phyloP scores from a whole-genome alignment of 2,329 filamentous ascomycete genomes.

The Apiospora hydei region DNA sequence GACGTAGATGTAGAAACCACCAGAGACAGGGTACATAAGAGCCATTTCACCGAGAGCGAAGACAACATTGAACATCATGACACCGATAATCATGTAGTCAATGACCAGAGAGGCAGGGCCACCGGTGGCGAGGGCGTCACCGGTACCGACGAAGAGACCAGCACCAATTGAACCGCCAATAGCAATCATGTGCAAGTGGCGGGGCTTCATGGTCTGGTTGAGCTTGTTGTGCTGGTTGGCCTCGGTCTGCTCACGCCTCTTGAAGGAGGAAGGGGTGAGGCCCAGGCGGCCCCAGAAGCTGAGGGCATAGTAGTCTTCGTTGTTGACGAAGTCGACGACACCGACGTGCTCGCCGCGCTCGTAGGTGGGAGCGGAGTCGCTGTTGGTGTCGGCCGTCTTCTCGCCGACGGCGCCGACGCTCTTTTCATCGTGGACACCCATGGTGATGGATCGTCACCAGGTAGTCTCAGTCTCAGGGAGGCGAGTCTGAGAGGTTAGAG shows the following conservation, averaged over 20 bases:
- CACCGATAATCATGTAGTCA: conserved; percentile 72
- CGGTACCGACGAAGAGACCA: conserved; percentile 75
- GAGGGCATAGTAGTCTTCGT: conserved; percentile 21
- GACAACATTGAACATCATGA: conserved; percentile 83
- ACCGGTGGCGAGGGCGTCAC: conserved; percentile 59
- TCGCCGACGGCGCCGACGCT: conserved; percentile 20
- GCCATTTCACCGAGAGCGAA: conserved; percentile 85
- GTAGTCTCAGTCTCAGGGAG: background rate
- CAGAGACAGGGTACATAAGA: conserved; percentile 78
- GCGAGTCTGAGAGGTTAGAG: background rate
- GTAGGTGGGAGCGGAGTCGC: conserved; percentile 12
- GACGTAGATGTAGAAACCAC: conserved; percentile 84
- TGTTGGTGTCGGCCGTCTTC: conserved; percentile 21
- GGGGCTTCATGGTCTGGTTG: conserved; percentile 32
- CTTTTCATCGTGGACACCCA: conserved; percentile 16
- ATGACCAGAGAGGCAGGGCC: conserved; percentile 74
- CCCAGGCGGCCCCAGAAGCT: conserved; percentile 24
- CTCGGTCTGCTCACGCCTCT: background rate
- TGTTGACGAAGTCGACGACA: conserved; percentile 22
- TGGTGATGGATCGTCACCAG: conserved; percentile 9
- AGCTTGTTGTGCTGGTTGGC: conserved; percentile 24
- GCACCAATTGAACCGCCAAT: conserved; percentile 79
- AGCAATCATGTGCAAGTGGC: conserved; percentile 67
- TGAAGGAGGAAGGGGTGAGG: conserved; percentile 21
- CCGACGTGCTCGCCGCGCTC: conserved; percentile 16